phyloP scores from a whole-genome alignment of 495 filamentous ascomycete species.

The Aspergillus bridgeri region DNA sequence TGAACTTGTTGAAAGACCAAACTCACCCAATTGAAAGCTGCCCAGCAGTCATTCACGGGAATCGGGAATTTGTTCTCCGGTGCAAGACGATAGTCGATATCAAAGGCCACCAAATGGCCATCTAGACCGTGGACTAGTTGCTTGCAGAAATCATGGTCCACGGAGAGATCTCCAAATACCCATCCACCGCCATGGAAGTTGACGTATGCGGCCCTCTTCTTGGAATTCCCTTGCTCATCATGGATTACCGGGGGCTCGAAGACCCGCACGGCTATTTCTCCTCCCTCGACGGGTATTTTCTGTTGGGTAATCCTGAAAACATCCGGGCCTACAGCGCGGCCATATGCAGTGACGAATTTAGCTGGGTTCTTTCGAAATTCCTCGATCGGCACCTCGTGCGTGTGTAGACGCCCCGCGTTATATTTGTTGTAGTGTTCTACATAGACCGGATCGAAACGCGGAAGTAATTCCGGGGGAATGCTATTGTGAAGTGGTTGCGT shows the following conservation, averaged over 20 bases:
- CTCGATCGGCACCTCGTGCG: conserved; percentile 42
- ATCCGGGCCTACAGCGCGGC: conserved; percentile 32
- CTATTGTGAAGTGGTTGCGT: conserved; percentile 37
- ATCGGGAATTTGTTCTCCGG: conserved; percentile 36
- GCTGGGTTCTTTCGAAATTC: conserved; percentile 41
- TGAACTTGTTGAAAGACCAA: neutral
- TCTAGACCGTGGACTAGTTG: conserved; percentile 32
- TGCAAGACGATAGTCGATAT: conserved; percentile 38
- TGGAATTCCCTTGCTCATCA: conserved; percentile 26
- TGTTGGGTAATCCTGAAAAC: conserved; percentile 39
- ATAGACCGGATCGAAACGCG: conserved; percentile 34
- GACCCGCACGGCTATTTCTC: conserved; percentile 35
- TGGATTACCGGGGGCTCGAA: conserved; percentile 33
- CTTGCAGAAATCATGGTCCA: conserved; percentile 39
- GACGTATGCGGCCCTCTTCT: conserved; percentile 36
- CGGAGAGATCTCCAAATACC: conserved; percentile 35
- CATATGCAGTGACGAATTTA: conserved; percentile 33
- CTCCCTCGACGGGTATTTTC: conserved; percentile 34
- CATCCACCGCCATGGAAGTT: conserved; percentile 42
- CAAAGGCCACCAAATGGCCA: conserved; percentile 37
- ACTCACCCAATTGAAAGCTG: conserved; percentile 41
- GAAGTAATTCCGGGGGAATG: conserved; percentile 30
- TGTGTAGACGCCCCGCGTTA: conserved; percentile 39
- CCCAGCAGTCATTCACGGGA: conserved; percentile 37
- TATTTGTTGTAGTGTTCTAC: conserved; percentile 37